Conservation (phyloP, 169 alveolate species). For the Babesia microti region DNA sequence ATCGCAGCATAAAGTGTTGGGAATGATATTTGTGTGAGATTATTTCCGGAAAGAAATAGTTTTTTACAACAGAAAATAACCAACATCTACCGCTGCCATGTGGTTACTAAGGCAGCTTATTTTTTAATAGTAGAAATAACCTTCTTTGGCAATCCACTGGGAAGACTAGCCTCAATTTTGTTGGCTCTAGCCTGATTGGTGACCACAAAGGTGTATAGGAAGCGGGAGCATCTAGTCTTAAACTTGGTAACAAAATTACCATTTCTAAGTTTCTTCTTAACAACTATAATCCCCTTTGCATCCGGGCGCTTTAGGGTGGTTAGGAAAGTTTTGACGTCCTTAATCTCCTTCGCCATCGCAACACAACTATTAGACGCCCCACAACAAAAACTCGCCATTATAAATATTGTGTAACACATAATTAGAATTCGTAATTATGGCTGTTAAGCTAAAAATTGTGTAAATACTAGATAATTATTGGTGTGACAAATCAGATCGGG, state of each 20-base stretch:
- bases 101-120: constrained; percentile 1
- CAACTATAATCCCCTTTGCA: constrained; percentile 71
- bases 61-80: no score
- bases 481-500: no score
- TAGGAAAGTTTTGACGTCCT: constrained; percentile 66
- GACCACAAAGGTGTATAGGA: constrained; percentile 84
- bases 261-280: constrained; percentile 64
- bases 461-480: no score
- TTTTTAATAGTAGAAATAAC: constrained; percentile 34
- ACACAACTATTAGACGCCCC: no score
- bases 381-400: no score
- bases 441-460: no score
- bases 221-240: constrained; percentile 84
- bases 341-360: constrained; percentile 69
- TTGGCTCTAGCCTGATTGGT: constrained; percentile 86
- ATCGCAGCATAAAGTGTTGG: no score
- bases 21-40: no score
- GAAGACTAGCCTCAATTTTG: constrained; percentile 68
- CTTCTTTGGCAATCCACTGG: constrained; percentile 33
- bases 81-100: no score
- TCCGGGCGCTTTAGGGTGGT: constrained; percentile 68
- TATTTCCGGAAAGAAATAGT: no score
- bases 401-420: no score
- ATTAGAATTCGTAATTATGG: no score
- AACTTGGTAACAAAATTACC: constrained; percentile 77